Percentiles rank a stretch among this genome's conserved stretches.
Conservation (phyloP, 768 basidiomycete genomes). For the Glaciozyma martinii region DNA sequence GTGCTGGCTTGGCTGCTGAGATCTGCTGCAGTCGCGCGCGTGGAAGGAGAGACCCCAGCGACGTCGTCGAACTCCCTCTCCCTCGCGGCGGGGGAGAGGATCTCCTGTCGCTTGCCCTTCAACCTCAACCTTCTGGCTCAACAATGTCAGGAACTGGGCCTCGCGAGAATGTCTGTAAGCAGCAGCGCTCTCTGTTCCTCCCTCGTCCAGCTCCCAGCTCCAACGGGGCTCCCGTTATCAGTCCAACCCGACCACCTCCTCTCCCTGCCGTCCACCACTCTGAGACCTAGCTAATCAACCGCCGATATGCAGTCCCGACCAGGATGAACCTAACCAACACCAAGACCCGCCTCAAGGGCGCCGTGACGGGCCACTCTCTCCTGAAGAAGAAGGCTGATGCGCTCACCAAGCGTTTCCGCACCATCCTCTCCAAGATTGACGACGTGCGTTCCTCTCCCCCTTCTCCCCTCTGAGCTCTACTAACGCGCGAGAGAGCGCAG, state of each 20-base stretch:
- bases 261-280: neutral
- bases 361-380: slow-evolving; percentile 83
- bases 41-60: too few species aligned
- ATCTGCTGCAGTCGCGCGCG: too few species aligned
- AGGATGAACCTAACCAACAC: slow-evolving; percentile 95
- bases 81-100: neutral
- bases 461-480: neutral
- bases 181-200: neutral
- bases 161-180: slow-evolving; percentile 70
- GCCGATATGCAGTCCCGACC: slow-evolving; percentile 55
- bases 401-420: slow-evolving; percentile 70
- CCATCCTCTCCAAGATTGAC: slow-evolving; percentile 92
- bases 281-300: too few species aligned
- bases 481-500: slow-evolving; percentile 42
- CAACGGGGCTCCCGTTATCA: neutral
- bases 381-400: slow-evolving; percentile 98
- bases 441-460: slow-evolving; percentile 54
- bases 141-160: slow-evolving; percentile 45
- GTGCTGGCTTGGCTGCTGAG: too few species aligned
- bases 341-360: slow-evolving; percentile 39
- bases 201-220: neutral
- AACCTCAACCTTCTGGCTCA: neutral
- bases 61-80: too few species aligned
- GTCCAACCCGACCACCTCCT: neutral
- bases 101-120: neutral